Conservation (phyloP, 305 asterid genomes). For the Fraxinus paxiana region DNA sequence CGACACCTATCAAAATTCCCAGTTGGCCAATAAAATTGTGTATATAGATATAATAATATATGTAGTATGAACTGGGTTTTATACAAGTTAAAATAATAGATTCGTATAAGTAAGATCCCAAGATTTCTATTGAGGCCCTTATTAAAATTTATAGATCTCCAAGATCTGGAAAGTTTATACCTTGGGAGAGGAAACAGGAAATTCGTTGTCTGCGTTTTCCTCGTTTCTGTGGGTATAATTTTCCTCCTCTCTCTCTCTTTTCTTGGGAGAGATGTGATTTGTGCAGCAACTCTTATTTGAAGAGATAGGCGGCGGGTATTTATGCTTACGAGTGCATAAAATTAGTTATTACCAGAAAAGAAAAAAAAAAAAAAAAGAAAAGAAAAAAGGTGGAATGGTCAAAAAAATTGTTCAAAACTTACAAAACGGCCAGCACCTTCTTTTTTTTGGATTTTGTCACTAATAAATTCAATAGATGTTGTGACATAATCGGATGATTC, state of each 20-base stretch:
- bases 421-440: neutral
- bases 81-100: neutral
- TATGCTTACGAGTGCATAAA: slow-evolving; percentile 9
- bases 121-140: slow-evolving; percentile 4
- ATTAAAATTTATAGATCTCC: slow-evolving; percentile 8
- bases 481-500: no score
- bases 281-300: slow-evolving; percentile 33
- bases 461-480: no score
- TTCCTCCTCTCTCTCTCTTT: neutral
- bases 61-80: neutral
- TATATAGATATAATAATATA: neutral
- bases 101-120: slow-evolving; percentile 28
- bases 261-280: slow-evolving; percentile 14
- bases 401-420: neutral
- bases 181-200: slow-evolving; percentile 12
- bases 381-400: neutral
- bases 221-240: neutral
- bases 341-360: slow-evolving; percentile 32
- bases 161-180: slow-evolving; percentile 14
- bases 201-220: neutral
- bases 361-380: neutral
- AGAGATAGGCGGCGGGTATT: slow-evolving; percentile 38
- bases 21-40: neutral
- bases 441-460: no score
- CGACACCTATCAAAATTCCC: neutral